Evolutionary conservation across 345 rosid genomes (phyloP).

Genomic region (Streptanthus diversifolius): DNA sequence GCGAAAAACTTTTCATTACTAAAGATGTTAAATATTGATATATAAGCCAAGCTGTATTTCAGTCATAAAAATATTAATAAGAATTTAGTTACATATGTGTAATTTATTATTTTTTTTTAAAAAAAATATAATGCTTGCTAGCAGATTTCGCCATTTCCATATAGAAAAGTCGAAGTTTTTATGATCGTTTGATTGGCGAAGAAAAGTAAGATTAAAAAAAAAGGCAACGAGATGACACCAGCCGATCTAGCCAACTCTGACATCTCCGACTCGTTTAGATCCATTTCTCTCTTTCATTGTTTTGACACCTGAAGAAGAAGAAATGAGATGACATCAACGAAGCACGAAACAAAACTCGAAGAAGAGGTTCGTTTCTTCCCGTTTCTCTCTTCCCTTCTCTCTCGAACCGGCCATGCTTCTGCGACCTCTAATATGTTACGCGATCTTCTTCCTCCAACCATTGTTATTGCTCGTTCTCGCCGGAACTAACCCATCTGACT

Average conservation of each 20-base stretch:
- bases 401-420: constrained; percentile 30
- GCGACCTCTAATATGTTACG: background rate
- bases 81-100: no score
- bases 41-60: no score
- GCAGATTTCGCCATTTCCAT: no score
- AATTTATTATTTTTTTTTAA: no score
- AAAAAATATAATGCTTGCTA: no score
- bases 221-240: background rate
- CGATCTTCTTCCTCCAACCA: constrained; percentile 15
- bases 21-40: no score
- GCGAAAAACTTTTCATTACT: no score
- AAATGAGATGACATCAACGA: constrained; percentile 22
- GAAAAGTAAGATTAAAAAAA: background rate
- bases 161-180: no score
- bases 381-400: constrained; percentile 18
- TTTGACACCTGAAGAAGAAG: constrained; percentile 7
- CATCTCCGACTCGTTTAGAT: constrained; percentile 1
- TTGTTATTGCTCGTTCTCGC: constrained; percentile 17
- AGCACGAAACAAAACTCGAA: background rate
- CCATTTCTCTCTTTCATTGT: background rate
- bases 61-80: no score
- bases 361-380: constrained; percentile 12
- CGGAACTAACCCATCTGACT: constrained; percentile 29
- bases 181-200: background rate
- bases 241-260: background rate